A percentile compares a stretch with the other conserved stretches of the same genome.
Evolutionary conservation across 2,329 filamentous ascomycete genomes (phyloP).

Genomic region (Pseudopithomyces chartarum): DNA sequence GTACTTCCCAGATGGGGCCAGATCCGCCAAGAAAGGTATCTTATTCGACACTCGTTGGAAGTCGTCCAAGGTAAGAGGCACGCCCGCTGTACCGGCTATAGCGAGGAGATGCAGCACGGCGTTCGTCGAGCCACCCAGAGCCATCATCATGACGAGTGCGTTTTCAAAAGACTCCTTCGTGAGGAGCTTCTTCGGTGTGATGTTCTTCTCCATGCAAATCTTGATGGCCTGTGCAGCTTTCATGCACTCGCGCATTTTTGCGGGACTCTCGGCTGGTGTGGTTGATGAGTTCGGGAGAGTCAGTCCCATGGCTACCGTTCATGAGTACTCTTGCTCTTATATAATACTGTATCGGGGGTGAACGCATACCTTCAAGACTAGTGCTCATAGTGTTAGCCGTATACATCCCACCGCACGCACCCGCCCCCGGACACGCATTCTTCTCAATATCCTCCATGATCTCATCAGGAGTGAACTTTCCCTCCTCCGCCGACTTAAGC

Average conservation of each 20-base stretch:
- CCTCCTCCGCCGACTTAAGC: slow-evolving; percentile 71
- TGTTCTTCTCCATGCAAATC: slow-evolving; percentile 79
- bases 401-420: slow-evolving; percentile 91
- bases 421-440: slow-evolving; percentile 77
- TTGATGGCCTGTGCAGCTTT: slow-evolving; percentile 79
- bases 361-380: slow-evolving; percentile 67
- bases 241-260: slow-evolving; percentile 86
- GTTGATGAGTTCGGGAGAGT: slow-evolving; percentile 83
- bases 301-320: slow-evolving; percentile 72
- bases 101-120: slow-evolving; percentile 87
- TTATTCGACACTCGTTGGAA: slow-evolving; percentile 80
- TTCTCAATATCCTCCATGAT: slow-evolving; percentile 83
- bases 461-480: slow-evolving; percentile 72
- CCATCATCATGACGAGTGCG: slow-evolving; percentile 87
- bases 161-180: slow-evolving; percentile 85
- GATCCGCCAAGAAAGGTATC: slow-evolving; percentile 83
- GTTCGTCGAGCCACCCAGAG: slow-evolving; percentile 88
- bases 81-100: slow-evolving; percentile 84
- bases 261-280: slow-evolving; percentile 77
- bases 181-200: slow-evolving; percentile 78
- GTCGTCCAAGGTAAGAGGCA: slow-evolving; percentile 79
- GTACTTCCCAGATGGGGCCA: slow-evolving; percentile 82
- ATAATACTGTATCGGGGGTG: background rate
- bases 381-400: slow-evolving; percentile 95
- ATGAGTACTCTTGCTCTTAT: background rate